Percentiles rank a stretch among this genome's conserved stretches.
Conservation (phyloP, 108 stramenopile species). For the Fragilaria crotonensis region DNA sequence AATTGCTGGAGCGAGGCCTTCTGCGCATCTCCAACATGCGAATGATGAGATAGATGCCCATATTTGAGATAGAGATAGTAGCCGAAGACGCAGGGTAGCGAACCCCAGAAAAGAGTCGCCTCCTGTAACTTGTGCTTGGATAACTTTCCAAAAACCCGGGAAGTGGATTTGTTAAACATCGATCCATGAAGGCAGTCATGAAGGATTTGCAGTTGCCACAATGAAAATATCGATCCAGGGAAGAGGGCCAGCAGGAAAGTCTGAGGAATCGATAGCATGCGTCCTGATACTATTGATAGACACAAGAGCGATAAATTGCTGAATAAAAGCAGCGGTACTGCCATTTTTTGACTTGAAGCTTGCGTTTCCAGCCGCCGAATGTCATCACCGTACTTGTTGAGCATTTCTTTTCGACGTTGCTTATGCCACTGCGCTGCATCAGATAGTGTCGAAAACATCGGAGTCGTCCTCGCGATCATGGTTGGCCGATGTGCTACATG, state of each 20-base stretch:
- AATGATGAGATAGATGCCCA: constrained; percentile 74
- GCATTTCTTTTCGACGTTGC: constrained; percentile 50
- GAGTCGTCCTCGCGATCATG: no score
- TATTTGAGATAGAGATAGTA: constrained; percentile 69
- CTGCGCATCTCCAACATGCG: constrained; percentile 42
- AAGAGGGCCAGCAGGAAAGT: constrained; percentile 37
- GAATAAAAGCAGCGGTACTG: constrained; percentile 42
- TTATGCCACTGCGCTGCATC: constrained; percentile 66
- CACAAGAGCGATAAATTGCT: constrained; percentile 38
- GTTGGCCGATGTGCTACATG: no score
- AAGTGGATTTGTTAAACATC: constrained; percentile 28
- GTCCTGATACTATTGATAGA: constrained; percentile 23
- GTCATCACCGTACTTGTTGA: constrained; percentile 45
- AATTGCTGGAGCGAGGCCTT: constrained; percentile 37
- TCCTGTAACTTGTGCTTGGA: constrained; percentile 30
- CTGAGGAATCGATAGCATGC: background rate
- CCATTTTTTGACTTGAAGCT: constrained; percentile 41
- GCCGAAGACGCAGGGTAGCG: constrained; percentile 66
- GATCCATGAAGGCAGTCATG: constrained; percentile 64
- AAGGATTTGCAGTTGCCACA: constrained; percentile 73
- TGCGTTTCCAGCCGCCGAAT: constrained; percentile 40
- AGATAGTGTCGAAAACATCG: constrained; percentile 10
- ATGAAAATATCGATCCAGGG: constrained; percentile 56
- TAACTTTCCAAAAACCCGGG: background rate
- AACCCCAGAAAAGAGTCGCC: constrained; percentile 52